These are phyloP conservation scores for Neopestalotiopsis rosae DNA, from an alignment of 2,329 filamentous ascomycete species.

Conservation along the genomic window DNA sequence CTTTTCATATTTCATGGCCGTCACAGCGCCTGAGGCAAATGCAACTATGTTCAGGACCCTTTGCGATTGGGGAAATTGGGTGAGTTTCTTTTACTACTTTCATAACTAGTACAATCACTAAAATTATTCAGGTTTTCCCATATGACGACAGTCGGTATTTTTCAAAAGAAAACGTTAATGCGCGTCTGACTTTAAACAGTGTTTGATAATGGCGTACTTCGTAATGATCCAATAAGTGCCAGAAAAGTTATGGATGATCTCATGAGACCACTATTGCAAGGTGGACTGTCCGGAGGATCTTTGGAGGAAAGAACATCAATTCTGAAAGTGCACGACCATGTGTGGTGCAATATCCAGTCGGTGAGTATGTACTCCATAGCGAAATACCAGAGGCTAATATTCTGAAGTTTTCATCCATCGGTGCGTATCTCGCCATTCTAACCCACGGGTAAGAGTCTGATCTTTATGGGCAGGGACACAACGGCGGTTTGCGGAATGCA, in stretches of 20 bases:
- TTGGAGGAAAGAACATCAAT: neutral
- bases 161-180: neutral
- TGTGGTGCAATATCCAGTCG: neutral
- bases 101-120: too few species aligned
- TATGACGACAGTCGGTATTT: slow-evolving; percentile 1
- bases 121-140: neutral
- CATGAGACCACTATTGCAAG: neutral
- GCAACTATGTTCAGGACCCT: slow-evolving; percentile 16
- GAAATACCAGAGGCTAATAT: too few species aligned
- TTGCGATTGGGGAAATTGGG: neutral
- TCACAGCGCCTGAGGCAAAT: slow-evolving; percentile 19
- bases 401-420: too few species aligned
- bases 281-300: fast-evolving
- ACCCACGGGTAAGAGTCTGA: too few species aligned
- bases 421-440: too few species aligned
- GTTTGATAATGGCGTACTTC: neutral
- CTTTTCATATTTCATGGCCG: slow-evolving; percentile 23
- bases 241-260: neutral
- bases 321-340: neutral
- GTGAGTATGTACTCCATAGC: too few species aligned
- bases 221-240: neutral
- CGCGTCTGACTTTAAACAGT: neutral
- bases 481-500: neutral
- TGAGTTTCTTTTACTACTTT: too few species aligned
- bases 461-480: neutral